Percentiles rank a stretch among this genome's conserved stretches.
Conservation (phyloP, 1,284 basidiomycete genomes). For the Irpex rosettiformis region DNA sequence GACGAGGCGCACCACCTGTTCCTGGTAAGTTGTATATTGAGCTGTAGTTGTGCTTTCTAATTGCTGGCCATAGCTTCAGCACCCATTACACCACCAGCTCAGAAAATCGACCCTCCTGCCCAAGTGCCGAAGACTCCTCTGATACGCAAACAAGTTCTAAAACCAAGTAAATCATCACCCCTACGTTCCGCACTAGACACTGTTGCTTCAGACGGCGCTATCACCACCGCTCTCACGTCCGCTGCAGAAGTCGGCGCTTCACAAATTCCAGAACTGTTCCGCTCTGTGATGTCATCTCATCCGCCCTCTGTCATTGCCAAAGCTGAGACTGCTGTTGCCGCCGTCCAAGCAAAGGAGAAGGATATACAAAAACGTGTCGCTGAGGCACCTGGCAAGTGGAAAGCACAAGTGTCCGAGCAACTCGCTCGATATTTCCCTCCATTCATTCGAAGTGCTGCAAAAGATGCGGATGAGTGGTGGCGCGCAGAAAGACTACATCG, state of each 20-base stretch:
- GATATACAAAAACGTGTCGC: constrained; percentile 18
- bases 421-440: constrained; percentile 29
- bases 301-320: constrained; percentile 21
- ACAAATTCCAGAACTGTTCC: constrained; percentile 59
- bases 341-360: constrained; percentile 22
- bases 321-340: constrained; percentile 18
- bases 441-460: constrained; percentile 24
- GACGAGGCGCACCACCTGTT: constrained; percentile 43
- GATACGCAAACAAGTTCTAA: constrained; percentile 48
- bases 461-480: constrained; percentile 46
- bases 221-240: constrained; percentile 46
- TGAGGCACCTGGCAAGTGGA: constrained; percentile 19
- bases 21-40: constrained; percentile 28
- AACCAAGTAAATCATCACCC: constrained; percentile 38
- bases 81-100: constrained; percentile 18
- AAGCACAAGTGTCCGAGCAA: constrained; percentile 7
- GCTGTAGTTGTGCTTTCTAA: too few species aligned
- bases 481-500: constrained; percentile 50
- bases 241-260: constrained; percentile 39
- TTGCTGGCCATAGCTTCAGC: constrained; percentile 21
- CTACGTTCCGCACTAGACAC: constrained; percentile 48
- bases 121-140: constrained; percentile 36
- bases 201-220: constrained; percentile 53
- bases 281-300: constrained; percentile 37
- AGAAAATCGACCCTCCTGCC: constrained; percentile 18